Percentiles rank a stretch among this genome's conserved stretches.
Conservation (phyloP, 2,329 filamentous ascomycete species). For the Boeremia lycopersici region DNA sequence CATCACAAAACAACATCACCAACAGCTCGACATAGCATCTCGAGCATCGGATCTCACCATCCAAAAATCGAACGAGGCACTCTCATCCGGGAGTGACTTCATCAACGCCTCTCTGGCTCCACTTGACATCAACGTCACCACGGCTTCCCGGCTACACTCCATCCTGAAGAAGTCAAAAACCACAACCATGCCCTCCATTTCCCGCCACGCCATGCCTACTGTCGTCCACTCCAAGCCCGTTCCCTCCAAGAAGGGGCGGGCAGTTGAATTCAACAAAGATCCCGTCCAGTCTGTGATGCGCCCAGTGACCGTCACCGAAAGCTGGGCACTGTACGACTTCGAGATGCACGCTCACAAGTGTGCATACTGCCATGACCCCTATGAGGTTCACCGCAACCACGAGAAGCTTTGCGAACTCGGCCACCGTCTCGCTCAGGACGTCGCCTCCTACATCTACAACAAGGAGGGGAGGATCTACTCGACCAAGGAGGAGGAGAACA, state of each 20-base stretch:
- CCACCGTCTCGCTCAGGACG: conserved; percentile 52
- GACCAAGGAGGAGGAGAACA: conserved; percentile 45
- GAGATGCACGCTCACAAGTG: conserved; percentile 55
- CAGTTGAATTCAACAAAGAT: conserved; percentile 45
- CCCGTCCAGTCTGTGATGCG: conserved; percentile 49
- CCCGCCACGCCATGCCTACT: conserved; percentile 41
- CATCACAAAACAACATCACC: conserved; percentile 19
- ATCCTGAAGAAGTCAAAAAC: conserved; percentile 42
- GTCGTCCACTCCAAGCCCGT: conserved; percentile 39
- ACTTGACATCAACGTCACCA: conserved; percentile 35
- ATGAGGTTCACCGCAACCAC: conserved; percentile 49
- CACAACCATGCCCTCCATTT: conserved; percentile 41
- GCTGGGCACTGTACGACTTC: conserved; percentile 56
- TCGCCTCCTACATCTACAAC: conserved; percentile 54
- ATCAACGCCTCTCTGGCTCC: conserved; percentile 31
- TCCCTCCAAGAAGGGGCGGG: conserved; percentile 40
- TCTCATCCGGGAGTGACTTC: conserved; percentile 33
- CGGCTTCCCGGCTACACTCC: conserved; percentile 37
- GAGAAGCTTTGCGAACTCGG: conserved; percentile 52
- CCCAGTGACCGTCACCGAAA: conserved; percentile 50
- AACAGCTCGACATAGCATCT: not conserved
- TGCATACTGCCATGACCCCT: conserved; percentile 52
- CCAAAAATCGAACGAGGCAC: conserved; percentile 18
- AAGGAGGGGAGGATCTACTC: conserved; percentile 44
- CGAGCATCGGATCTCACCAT: not conserved